Evolutionary conservation across 2,329 filamentous ascomycete species (phyloP), one percentile per base, ranked within the genome.

Genomic region (Phialocephala sp.): DNA sequence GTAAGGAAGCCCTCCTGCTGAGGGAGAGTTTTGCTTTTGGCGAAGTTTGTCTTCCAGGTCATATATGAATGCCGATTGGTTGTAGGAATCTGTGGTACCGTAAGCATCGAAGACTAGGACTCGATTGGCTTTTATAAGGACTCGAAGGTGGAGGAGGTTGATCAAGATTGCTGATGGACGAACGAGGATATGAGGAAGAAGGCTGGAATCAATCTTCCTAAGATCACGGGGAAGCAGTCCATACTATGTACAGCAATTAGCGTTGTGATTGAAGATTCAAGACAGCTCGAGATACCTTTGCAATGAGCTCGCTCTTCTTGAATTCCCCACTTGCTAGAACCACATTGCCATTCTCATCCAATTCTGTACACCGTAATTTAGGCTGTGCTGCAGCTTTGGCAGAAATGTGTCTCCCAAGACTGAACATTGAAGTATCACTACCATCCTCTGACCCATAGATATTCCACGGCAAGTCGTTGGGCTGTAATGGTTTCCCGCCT

Each of bases 41-140:
- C 92, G 90, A 54, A 99, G 83, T 76, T 97, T 97, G 14, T 92
- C 92, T 77, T 98, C 93, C 22, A 99, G 82, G 75, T 98, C 95
- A 79, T 98, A 97, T 88, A 99, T 97, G 80, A 99, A 99, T 15
- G 95, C 88, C 4, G 93, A 97, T 77, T 98, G 95, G 37, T 94
- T 93, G 75, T 97, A 97, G 0, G 93, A 96, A 72, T 96, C 93
- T 66, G 93, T 94, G 47, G 93, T 95, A 36, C 95, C 95, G 79
- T 97, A 98, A 15, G 95, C 92, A 75, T 98, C 95, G 77, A 99
- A 98, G 5, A 99, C 89, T 27, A 99, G 87, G 8, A 99, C 93
- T 27, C 94, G 91, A 75, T 99, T 92, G 69, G 94, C 88, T 81
- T 97, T 97, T 77, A 99, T 97, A 27, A 99, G 85, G 61, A 97